Base-by-base conservation (phyloP, 2,329 filamentous ascomycete genomes). In the Neodidymelliopsis sp. region DNA sequence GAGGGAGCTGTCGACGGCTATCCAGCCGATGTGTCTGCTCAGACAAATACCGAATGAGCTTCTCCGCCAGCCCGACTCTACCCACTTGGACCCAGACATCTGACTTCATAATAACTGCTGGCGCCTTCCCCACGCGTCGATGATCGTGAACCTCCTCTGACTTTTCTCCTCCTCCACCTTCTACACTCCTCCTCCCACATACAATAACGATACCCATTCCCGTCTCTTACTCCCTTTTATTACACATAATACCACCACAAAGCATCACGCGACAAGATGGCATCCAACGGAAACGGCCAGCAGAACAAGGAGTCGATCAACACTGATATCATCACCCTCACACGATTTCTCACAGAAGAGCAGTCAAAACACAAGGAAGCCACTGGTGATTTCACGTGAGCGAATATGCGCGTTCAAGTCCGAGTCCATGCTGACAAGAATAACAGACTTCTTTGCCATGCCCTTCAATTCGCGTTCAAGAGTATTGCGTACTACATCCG, bases 401-500 rank as follows among this genome's bases (percentile, higher is more conserved):
- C 33, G 18, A 7, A 11, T 9, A 12, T 15, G 11, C 11, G 10
- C 18, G 23, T 5, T 2, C 23, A 22, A 30, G 15, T n/a, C n/a
- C n/a, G n/a, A 15, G 3, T 8, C 4, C 4, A 30, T 34, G 49
- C 28, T 50, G 22, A 53, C 15, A 16, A 16, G 12, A 25, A 44
- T n/a, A 40, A 29, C 67, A 97, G 92, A 67, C 84, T 99, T 42
- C 85, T 99, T 52, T 97, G 91, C 82, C 94, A 99, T 74, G 92
- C 94, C 53, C 89, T 99, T 51, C 94, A 97, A 77, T 99, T 97
- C 81, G 93, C 94, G 59, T 99, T 99, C 88, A 99, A 99, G 82
- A 96, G 91, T 61, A 99, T 99, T 75, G 91, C 94, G 66, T 96
- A 97, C 83, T 99, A 97, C 81, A 99, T 99, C 76, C 92, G 93